Base-by-base conservation (phyloP, 176 grass and related monocot species). In the Leersia perrieri region DNA sequence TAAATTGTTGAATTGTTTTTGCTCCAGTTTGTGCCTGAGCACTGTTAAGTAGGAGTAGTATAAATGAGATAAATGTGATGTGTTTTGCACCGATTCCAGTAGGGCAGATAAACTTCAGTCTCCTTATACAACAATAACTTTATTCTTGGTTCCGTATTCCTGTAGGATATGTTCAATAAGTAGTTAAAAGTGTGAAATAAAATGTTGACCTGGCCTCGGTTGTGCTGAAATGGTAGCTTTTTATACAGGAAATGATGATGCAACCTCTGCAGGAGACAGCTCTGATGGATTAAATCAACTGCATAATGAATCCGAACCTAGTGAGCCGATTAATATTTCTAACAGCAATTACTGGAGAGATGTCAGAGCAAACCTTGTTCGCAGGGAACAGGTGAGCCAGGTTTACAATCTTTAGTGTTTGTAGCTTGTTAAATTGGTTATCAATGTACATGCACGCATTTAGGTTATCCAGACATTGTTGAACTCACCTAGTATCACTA, bases 311-410 rank as follows among this genome's bases (percentile, higher is more conserved):
- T 55, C 77, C 41, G 80, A 89, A 64, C 77, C 74, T 7, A 81
- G 38, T 18, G 77, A 85, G 36, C 74, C 33, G 0, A 34, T 74
- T 61, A 83, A 63, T 81, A 80, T 85, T 80, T 86, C 76, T 28
- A 60, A 83, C 55, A 79, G 70, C 83, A 69, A 63, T 80, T 91
- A 94, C 80, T 98, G 95, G 95, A 65, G 96, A 84, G 84, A 98
- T 81, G 91, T 98, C 74, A 95, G 95, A 77, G 95, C 95, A 34
- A 94, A 85, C 70, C 95, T 94, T 83, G 90, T 98, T 32, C 80
- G 26, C 11, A 57, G 70, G 26, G 90, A 94, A 33, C 73, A 98
- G 88, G 92, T 98, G 66, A 92, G 0, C 13, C 0, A 1, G 35
- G 14, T 36, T 64, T 41, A 27, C 9, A 30, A 32, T 57, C 4